Evolutionary conservation across 202 grass and related monocot species (phyloP).

Genomic region (Carex sylvatica): DNA sequence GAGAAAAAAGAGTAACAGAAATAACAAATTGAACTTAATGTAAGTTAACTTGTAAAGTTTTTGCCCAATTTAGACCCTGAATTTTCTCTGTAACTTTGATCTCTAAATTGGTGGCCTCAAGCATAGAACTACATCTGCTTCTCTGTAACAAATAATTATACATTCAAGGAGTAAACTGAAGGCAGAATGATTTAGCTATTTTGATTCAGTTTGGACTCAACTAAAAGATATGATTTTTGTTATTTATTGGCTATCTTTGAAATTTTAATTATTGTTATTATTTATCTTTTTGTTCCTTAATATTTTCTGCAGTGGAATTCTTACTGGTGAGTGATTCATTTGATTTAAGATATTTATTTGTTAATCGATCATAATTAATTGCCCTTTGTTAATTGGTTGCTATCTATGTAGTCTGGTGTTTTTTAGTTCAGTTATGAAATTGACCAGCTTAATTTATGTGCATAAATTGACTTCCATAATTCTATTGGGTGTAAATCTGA

Average conservation of each 20-base stretch:
- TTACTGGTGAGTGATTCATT: not conserved
- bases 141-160: conserved; percentile 4
- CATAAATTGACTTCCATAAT: not conserved
- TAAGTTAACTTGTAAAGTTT: not conserved
- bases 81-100: not conserved
- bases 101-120: not conserved
- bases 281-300: not conserved
- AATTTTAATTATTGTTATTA: not conserved
- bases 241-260: not conserved
- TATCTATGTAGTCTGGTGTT: not conserved
- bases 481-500: not conserved
- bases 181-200: not conserved
- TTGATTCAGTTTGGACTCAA: not conserved
- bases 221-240: not conserved
- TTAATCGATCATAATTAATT: not conserved
- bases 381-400: not conserved
- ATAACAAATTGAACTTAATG: not conserved
- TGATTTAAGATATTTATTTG: not conserved
- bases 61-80: not conserved
- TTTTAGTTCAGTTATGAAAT: not conserved
- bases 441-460: not conserved
- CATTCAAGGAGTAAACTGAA: not conserved
- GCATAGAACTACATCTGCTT: not conserved
- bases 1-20: not conserved
- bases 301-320: not conserved